phyloP scores from a whole-genome alignment of 2,329 filamentous ascomycete genomes.

The Davidsoniella virescens region DNA sequence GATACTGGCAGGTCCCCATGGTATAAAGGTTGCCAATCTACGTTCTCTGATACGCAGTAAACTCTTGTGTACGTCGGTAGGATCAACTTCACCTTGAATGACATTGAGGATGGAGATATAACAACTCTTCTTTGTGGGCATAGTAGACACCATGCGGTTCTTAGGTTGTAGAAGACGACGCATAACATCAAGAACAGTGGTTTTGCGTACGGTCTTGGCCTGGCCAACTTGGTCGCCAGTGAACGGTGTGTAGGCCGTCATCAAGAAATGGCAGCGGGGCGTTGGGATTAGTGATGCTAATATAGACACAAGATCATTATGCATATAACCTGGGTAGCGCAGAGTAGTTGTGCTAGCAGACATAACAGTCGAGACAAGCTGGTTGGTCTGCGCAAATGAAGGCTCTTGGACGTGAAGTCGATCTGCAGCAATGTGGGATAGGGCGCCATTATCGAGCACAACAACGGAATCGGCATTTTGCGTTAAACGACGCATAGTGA shows the following conservation, averaged over 20 bases:
- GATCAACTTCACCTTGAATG: conserved; percentile 95
- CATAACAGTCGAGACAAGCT: conserved; percentile 95
- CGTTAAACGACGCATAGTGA: conserved; percentile 78
- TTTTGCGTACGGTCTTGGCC: conserved; percentile 94
- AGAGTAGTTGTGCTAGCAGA: conserved; percentile 93
- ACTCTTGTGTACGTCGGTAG: conserved; percentile 97
- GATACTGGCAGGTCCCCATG: conserved; percentile 94
- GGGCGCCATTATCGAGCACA: conserved; percentile 86
- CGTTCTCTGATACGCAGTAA: conserved; percentile 89
- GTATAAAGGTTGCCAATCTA: conserved; percentile 87
- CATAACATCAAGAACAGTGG: conserved; percentile 96
- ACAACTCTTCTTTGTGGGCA: conserved; percentile 90
- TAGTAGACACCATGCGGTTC: conserved; percentile 97
- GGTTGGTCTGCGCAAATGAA: conserved; percentile 94
- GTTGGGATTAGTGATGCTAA: conserved; percentile 91
- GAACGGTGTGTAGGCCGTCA: conserved; percentile 97
- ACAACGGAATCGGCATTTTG: conserved; percentile 97
- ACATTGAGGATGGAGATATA: conserved; percentile 99
- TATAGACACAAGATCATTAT: conserved; percentile 96
- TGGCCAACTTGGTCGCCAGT: conserved; percentile 92
- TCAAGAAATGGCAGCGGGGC: conserved; percentile 91
- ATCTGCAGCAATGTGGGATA: conserved; percentile 88
- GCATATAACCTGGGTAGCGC: conserved; percentile 97
- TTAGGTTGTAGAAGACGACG: conserved; percentile 86
- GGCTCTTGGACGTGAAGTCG: conserved; percentile 88